Percentiles rank a stretch among this genome's conserved stretches.
Conservation (phyloP, 306 rosid species). For the Dalbergia cultrata region DNA sequence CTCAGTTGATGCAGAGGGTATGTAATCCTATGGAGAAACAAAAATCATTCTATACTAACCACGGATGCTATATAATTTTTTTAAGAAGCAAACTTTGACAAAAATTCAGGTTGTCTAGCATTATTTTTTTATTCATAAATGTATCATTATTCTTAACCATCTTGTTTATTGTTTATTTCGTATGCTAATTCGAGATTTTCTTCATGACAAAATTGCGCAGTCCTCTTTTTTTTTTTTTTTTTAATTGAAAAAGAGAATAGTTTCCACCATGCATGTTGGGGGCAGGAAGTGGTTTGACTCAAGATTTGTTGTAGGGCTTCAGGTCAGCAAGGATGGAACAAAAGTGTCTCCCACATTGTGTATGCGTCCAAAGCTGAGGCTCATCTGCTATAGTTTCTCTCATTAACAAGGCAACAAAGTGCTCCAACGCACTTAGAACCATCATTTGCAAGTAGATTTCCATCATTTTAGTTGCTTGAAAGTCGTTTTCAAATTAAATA, state of each 20-base stretch:
- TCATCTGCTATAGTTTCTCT: constrained; percentile 59
- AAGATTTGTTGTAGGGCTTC: constrained; percentile 59
- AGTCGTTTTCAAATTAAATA: constrained; percentile 39
- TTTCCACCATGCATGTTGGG: constrained; percentile 15
- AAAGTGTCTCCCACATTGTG: constrained; percentile 74
- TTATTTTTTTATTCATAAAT: not conserved
- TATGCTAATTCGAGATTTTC: too few relatives aligned
- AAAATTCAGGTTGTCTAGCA: too few relatives aligned
- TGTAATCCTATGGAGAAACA: constrained; percentile 21
- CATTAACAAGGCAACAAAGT: constrained; percentile 57
- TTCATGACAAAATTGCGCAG: too few relatives aligned
- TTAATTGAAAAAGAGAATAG: not conserved
- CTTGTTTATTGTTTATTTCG: too few relatives aligned
- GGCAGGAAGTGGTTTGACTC: constrained; percentile 55
- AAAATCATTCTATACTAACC: constrained; percentile 29
- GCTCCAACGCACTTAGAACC: constrained; percentile 61
- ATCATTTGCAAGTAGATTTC: constrained; percentile 50
- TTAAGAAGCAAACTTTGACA: too few relatives aligned
- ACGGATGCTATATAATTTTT: not conserved
- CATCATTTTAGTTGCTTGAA: constrained; percentile 50
- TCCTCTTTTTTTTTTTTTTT: too few relatives aligned
- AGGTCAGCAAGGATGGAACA: constrained; percentile 65
- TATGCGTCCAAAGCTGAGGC: constrained; percentile 53
- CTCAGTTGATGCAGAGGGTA: constrained; percentile 50
- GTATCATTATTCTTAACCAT: too few relatives aligned